Base-by-base conservation (phyloP, 2,329 filamentous ascomycete genomes). In the Phialophora tarda region DNA sequence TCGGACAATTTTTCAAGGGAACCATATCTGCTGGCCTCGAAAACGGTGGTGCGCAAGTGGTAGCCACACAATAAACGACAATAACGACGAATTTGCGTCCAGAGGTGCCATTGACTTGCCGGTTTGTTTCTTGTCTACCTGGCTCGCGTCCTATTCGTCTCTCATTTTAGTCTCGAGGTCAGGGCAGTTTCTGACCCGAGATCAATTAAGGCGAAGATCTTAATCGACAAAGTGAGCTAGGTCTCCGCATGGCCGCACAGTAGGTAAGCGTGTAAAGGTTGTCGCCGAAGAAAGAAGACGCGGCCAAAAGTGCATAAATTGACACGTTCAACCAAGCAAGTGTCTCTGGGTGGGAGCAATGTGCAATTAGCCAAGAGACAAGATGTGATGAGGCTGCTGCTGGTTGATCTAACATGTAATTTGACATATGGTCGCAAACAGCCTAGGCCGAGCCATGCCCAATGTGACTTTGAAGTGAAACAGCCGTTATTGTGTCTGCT, bases 41-140 rank as follows among this genome's bases (percentile, higher is more conserved):
- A 73, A 8, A 85, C 77, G 32, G 78, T 75, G 48, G 86, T 83
- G 38, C 83, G 79, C 72, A 87, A 85, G 24, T 83, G 72, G 71
- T 88, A 88, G 56, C 84, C 85, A 74, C 86, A 23, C 86, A 87
- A 64, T 89, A 87, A 12, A 89, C 77, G 0, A 89, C 77, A 6
- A 89, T 83, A 1, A 89, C 78, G 1, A 86, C 85, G 70, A 88
- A 89, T 0, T 86, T 83, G 23, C 83, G 81, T n/a, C 59, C 59
- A 10, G 64, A 24, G 12, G 64, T 53, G 7, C 58, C 62, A 62
- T 71, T 62, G 21, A 67, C 65, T 8, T 63, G 41, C 66, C 70
- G 64, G 28, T 67, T 21, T 64, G 64, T 44, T 59, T 65, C 44
- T 69, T 71, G 61, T 68, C 68, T 14, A 38, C 63, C 21, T 69